phyloP scores from a whole-genome alignment of 148 eudicot genomes.

The Suaeda aralocaspica region DNA sequence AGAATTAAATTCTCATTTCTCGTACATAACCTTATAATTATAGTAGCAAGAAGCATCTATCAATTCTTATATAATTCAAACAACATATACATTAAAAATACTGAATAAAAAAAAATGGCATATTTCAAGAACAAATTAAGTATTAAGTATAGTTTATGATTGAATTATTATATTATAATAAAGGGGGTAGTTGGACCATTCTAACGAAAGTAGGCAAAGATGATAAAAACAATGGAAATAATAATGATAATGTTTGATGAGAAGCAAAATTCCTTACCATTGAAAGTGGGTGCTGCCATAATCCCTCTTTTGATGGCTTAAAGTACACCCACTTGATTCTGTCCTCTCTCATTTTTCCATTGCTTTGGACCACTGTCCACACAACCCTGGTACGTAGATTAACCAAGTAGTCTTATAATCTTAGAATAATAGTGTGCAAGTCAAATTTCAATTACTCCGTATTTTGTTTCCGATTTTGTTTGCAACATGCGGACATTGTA shows the following conservation, averaged over 20 bases:
- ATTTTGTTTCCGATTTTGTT: too few species aligned
- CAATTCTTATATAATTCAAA: too few species aligned
- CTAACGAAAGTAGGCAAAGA: slow-evolving; percentile 12
- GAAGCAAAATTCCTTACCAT: slow-evolving; percentile 16
- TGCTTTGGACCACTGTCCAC: slow-evolving; percentile 10
- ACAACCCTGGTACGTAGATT: neutral
- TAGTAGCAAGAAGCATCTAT: too few species aligned
- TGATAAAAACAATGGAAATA: slow-evolving; percentile 8
- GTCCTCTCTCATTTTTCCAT: neutral
- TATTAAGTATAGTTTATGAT: neutral
- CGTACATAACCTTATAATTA: too few species aligned
- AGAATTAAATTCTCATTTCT: too few species aligned
- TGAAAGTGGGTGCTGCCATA: slow-evolving; percentile 25
- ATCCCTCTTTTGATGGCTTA: slow-evolving; percentile 18
- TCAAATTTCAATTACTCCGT: too few species aligned
- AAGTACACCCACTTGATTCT: slow-evolving; percentile 20
- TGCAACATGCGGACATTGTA: too few species aligned
- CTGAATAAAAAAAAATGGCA: too few species aligned
- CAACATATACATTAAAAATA: too few species aligned
- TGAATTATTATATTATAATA: neutral
- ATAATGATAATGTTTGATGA: neutral
- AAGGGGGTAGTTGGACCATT: slow-evolving; percentile 10
- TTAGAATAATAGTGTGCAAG: neutral
- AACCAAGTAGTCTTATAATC: neutral
- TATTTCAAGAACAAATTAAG: too few species aligned